Percentiles rank a stretch among this genome's conserved stretches.
Conservation (phyloP, 441 rosid genomes). For the Monsonia emarginata region DNA sequence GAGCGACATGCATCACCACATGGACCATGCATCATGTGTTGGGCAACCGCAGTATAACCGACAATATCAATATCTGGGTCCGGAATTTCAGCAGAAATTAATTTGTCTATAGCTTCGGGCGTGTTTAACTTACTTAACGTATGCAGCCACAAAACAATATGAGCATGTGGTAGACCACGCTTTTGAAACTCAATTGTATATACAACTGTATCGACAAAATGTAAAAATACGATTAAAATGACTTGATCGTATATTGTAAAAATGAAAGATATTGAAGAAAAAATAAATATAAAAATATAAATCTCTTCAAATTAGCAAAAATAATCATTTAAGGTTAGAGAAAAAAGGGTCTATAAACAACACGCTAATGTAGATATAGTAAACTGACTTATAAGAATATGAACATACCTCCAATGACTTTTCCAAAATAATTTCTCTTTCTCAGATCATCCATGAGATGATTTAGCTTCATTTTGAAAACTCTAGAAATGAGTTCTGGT, state of each 20-base stretch:
- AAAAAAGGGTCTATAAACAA: no score
- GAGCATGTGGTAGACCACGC: conserved; percentile 12
- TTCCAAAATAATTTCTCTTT: not conserved
- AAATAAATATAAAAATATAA: no score
- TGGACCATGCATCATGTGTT: conserved; percentile 13
- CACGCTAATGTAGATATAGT: no score
- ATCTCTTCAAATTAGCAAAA: no score
- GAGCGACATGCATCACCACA: not conserved
- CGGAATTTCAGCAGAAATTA: conserved; percentile 14
- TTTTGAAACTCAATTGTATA: conserved; percentile 13
- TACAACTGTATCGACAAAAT: conserved; percentile 1
- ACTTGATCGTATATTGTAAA: no score
- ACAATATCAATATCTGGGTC: not conserved
- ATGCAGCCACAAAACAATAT: conserved; percentile 9
- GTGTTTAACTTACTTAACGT: not conserved
- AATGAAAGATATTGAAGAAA: no score
- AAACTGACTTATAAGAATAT: no score
- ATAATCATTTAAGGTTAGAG: no score
- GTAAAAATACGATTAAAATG: not conserved
- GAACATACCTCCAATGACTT: not conserved
- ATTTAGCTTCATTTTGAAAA: not conserved
- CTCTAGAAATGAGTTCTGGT: not conserved
- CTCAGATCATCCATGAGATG: not conserved
- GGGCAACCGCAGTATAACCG: not conserved
- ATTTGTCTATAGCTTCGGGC: not conserved